Evolutionary conservation across 495 filamentous ascomycete genomes (phyloP).

Genomic region (Gamarada debralockiae): DNA sequence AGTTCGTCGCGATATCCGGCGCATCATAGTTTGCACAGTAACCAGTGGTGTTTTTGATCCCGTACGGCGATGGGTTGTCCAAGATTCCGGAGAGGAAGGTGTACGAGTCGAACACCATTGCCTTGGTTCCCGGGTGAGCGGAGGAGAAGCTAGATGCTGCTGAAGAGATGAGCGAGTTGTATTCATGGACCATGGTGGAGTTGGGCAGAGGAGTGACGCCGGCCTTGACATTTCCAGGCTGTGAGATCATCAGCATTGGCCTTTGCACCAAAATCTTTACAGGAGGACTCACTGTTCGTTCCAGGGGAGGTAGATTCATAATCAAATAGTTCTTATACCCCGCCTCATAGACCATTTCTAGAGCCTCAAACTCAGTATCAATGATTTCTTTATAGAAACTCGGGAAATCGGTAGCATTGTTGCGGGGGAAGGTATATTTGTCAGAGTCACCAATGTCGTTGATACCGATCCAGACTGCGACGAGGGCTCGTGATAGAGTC

Average conservation of each 20-base stretch:
- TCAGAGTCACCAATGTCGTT: conserved; percentile 70
- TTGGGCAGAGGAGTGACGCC: conserved; percentile 36
- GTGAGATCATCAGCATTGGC: background rate
- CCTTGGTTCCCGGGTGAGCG: conserved; percentile 24
- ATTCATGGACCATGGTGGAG: conserved; percentile 26
- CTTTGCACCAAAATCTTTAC: background rate
- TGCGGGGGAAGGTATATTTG: conserved; percentile 27
- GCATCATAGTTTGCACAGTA: conserved; percentile 47
- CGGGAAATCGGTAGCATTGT: conserved; percentile 29
- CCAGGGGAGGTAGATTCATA: conserved; percentile 46
- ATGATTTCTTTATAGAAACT: conserved; percentile 27
- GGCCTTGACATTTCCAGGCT: conserved; percentile 30
- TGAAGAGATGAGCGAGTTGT: conserved; percentile 5
- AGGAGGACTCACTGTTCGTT: conserved; percentile 28
- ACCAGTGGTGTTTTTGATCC: conserved; percentile 44
- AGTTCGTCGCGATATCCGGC: conserved; percentile 41
- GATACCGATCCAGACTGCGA: conserved; percentile 72
- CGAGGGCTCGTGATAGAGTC: conserved; percentile 51
- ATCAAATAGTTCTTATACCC: conserved; percentile 44
- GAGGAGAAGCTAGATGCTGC: background rate
- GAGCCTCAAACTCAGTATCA: conserved; percentile 33
- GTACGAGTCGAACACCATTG: conserved; percentile 44
- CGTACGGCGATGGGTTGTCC: conserved; percentile 38
- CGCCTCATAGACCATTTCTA: conserved; percentile 31
- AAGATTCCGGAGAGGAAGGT: conserved; percentile 36